Evolutionary conservation across 805 yeast genomes (phyloP).

Genomic region (Myxozyma kluyveri): DNA sequence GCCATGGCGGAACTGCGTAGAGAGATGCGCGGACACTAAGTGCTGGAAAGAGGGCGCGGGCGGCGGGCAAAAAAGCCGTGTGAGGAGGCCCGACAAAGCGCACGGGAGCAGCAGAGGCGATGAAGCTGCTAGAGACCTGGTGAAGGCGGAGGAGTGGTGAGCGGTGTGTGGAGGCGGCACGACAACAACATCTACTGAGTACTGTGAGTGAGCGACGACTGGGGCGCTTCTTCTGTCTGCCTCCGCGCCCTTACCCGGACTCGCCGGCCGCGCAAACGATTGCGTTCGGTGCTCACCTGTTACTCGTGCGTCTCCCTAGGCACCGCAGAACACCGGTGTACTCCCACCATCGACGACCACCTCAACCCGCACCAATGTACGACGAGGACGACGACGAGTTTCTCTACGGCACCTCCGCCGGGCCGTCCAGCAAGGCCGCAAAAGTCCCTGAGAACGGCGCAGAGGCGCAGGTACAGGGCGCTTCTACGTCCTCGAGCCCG

Average conservation of each 20-base stretch:
- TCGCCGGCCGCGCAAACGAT: too few relatives aligned
- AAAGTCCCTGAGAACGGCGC: too few relatives aligned
- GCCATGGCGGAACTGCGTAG: constrained; percentile 39
- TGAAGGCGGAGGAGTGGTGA: neutral
- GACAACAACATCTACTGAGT: too few relatives aligned
- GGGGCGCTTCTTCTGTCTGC: neutral
- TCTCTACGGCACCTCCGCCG: constrained; percentile 51
- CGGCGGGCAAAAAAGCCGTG: neutral
- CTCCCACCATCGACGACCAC: neutral
- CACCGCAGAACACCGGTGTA: neutral
- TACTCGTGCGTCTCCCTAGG: neutral
- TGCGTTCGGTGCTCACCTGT: too few relatives aligned
- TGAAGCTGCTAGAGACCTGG: neutral
- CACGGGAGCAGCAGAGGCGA: too few relatives aligned
- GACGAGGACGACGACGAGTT: constrained; percentile 69
- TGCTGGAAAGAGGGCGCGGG: neutral
- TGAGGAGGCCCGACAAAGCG: neutral
- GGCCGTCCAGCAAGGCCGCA: too few relatives aligned
- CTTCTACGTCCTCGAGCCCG: too few relatives aligned
- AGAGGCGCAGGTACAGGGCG: too few relatives aligned
- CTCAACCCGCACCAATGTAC: constrained; percentile 6
- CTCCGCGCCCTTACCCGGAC: too few relatives aligned
- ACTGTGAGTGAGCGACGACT: neutral
- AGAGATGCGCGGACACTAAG: neutral
- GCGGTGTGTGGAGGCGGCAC: neutral